Evolutionary conservation across 176 grass and related monocot genomes (phyloP).

Genomic region (bread wheat (Triticum aestivum)): IWGSC_CS_RefSeq_v2.1 NC_057805.1:19814517-19815016

Average conservation of each 20-base stretch:
- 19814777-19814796: slow-evolving; percentile 91
- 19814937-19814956: slow-evolving; percentile 91
- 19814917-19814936: slow-evolving; percentile 65
- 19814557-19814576: slow-evolving; percentile 94
- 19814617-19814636: slow-evolving; percentile 92
- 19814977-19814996: slow-evolving; percentile 94
- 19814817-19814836: slow-evolving; percentile 96
- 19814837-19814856: slow-evolving; percentile 95
- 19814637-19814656: slow-evolving; percentile 94
- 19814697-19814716: slow-evolving; percentile 98
- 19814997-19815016: slow-evolving; percentile 98
- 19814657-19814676: slow-evolving; percentile 96
- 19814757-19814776: slow-evolving; percentile 91
- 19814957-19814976: slow-evolving; percentile 82
- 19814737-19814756: slow-evolving; percentile 92
- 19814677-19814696: slow-evolving; percentile 98
- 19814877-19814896: slow-evolving; percentile 87
- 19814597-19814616: slow-evolving; percentile 97
- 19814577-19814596: slow-evolving; percentile 95
- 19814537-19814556: slow-evolving; percentile 92
- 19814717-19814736: slow-evolving; percentile 95
- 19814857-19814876: slow-evolving; percentile 95
- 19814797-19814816: slow-evolving; percentile 94
- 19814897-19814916: slow-evolving; percentile 85
- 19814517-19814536: slow-evolving; percentile 94